Evolutionary conservation across 78 protist species (phyloP), one percentile per base, ranked within the genome.

Genomic region (Ministeria vibrans): DNA sequence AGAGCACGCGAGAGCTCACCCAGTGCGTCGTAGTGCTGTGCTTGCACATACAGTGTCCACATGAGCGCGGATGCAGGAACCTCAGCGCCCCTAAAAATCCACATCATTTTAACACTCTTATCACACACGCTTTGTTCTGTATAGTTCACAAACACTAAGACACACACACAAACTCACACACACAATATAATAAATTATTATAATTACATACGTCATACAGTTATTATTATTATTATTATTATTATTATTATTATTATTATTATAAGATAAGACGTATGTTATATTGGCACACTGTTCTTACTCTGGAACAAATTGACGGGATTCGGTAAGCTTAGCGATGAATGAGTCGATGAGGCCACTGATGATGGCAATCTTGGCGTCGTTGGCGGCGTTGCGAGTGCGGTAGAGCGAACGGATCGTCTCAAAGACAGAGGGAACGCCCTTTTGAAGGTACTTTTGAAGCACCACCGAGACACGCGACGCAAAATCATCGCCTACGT

Each of bases 351-450:
- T 34, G 34, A 87, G 28, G 15, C n/a, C 68, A 7, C 75, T 87
- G 42, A 90, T 70, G 28, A 83, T 23, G 5, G 49, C 75, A 27
- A 53, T 87, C 84, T 89, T 92, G 36, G 32, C 80, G 23, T 61
- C 25, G 27, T 83, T 64, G 20, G 15, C 43, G n/a, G n/a, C n/a
- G n/a, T n/a, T n/a, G n/a, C n/a, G n/a, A n/a, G n/a, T n/a, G n/a
- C n/a, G n/a, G 80, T 92, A 93, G 38, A 88, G 79, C 15, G 84
- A 38, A 45, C 81, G 87, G 68, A 87, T 4, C 32, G 36, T 51
- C 44, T 79, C 68, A 41, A 86, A 90, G 25, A 83, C 78, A 30
- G 90, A 80, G 72, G 90, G 88, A 44, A 86, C 81, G 38, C 90
- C 88, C 41, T 83, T 86, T 22, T 42, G 69, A 38, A 90, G n/a